Evolutionary conservation across 2,329 filamentous ascomycete genomes (phyloP).

Genomic region (Teratosphaeriaceae sp.): DNA sequence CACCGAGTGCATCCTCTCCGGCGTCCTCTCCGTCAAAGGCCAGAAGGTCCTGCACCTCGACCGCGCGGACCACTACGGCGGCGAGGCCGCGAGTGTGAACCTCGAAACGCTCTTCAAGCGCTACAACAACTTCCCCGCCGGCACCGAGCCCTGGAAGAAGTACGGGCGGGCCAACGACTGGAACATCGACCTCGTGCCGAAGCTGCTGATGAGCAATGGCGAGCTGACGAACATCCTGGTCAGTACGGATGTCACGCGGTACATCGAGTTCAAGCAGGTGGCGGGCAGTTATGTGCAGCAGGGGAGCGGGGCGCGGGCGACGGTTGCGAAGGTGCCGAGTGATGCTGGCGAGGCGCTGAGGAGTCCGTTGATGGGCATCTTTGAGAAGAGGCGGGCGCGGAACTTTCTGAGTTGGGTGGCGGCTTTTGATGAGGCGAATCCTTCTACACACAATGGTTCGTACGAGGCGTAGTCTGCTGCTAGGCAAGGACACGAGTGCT

Average conservation of each 20-base stretch:
- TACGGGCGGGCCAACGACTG: constrained; percentile 96
- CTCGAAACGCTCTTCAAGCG: constrained; percentile 97
- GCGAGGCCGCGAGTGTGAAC: constrained; percentile 93
- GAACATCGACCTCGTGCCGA: constrained; percentile 98
- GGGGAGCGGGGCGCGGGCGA: constrained; percentile 71
- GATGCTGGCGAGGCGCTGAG: constrained; percentile 84
- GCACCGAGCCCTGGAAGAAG: constrained; percentile 94
- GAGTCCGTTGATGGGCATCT: constrained; percentile 92
- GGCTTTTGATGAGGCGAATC: constrained; percentile 73
- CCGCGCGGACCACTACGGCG: constrained; percentile 97
- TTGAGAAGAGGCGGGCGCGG: constrained; percentile 96
- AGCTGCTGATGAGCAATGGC: constrained; percentile 97
- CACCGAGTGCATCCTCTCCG: constrained; percentile 98
- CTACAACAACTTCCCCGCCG: constrained; percentile 73
- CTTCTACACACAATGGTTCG: constrained; percentile 80
- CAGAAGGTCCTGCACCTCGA: constrained; percentile 99
- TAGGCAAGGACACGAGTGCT: background rate
- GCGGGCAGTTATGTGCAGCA: constrained; percentile 96
- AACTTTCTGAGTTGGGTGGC: constrained; percentile 95
- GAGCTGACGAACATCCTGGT: constrained; percentile 98
- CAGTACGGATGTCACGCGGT: constrained; percentile 67
- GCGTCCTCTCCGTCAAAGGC: constrained; percentile 95
- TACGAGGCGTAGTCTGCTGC: too few relatives aligned
- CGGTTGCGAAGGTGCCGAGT: constrained; percentile 93
- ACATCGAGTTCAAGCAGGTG: constrained; percentile 56